Conservation (phyloP, 2,329 filamentous ascomycete species). For the Cytospora piceae region DNA sequence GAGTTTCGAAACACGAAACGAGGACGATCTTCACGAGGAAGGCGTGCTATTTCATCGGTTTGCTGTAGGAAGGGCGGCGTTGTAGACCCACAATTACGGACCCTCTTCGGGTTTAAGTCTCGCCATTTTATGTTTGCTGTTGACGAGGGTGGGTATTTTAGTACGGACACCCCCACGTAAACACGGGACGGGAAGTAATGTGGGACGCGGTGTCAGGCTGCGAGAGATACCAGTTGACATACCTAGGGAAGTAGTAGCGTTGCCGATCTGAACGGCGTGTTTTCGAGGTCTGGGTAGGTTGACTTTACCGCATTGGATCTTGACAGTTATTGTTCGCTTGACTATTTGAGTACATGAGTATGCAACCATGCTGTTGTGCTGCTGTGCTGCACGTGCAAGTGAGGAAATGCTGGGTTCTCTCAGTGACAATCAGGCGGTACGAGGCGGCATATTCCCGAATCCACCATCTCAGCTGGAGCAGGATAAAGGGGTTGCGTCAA, state of each 20-base stretch:
- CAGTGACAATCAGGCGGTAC: neutral
- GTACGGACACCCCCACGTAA: no score
- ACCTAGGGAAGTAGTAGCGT: neutral
- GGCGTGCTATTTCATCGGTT: slow-evolving; percentile 15
- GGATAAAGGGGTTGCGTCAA: neutral
- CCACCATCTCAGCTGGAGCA: neutral
- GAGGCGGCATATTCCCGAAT: neutral
- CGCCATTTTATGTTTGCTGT: slow-evolving; percentile 7
- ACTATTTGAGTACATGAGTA: no score
- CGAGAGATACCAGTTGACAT: neutral
- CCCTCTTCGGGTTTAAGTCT: slow-evolving; percentile 20
- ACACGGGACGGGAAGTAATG: neutral
- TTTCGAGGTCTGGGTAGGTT: no score
- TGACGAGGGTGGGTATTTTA: slow-evolving; percentile 6
- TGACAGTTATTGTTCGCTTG: no score
- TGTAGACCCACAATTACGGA: slow-evolving; percentile 14
- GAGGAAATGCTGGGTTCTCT: no score
- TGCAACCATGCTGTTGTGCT: no score
- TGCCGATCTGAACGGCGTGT: neutral
- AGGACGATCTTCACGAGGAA: neutral
- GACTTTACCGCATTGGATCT: no score
- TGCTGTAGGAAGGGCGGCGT: neutral
- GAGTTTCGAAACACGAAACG: neutral
- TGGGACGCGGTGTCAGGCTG: neutral
- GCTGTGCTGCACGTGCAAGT: neutral